A percentile compares a stretch with the other conserved stretches of the same genome.
Conservation (phyloP, 2,329 filamentous ascomycete genomes). For the Grosmannia huntii region DNA sequence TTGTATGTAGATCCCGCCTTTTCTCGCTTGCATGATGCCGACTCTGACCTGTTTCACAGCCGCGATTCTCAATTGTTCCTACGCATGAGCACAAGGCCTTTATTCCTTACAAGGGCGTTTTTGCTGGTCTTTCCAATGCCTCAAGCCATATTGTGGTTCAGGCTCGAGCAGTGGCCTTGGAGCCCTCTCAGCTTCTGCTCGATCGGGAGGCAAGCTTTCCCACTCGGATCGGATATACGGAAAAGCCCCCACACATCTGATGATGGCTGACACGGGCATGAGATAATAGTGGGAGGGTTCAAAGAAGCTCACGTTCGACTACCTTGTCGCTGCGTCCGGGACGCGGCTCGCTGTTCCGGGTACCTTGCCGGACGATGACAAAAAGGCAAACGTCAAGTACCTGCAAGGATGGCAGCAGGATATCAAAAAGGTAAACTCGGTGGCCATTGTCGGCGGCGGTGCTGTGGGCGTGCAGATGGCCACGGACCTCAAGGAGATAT, state of each 20-base stretch:
- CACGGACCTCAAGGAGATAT: conserved; percentile 22
- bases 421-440: conserved; percentile 25
- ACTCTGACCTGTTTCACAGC: conserved; percentile 39
- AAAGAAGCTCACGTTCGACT: not conserved
- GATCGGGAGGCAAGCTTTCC: not conserved
- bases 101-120: not conserved
- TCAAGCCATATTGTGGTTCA: not conserved
- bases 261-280: not conserved
- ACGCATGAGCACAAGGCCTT: conserved; percentile 9
- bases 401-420: conserved; percentile 30
- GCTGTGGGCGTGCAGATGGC: conserved; percentile 28
- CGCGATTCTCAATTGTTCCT: conserved; percentile 3
- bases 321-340: conserved; percentile 20
- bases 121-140: not conserved
- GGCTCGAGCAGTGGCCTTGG: not conserved
- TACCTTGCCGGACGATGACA: conserved; percentile 31
- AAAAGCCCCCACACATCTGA: not conserved
- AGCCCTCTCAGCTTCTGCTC: not conserved
- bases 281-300: not conserved
- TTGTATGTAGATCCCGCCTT: conserved; percentile 28
- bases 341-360: conserved; percentile 32
- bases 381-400: conserved; percentile 26
- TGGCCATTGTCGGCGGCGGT: conserved; percentile 44
- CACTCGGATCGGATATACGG: not conserved
- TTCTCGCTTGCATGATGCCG: conserved; percentile 31